A percentile compares a stretch with the other conserved stretches of the same genome.
phyloP scores from a whole-genome alignment of 345 rosid species.

The Bruguiera parviflora region DNA sequence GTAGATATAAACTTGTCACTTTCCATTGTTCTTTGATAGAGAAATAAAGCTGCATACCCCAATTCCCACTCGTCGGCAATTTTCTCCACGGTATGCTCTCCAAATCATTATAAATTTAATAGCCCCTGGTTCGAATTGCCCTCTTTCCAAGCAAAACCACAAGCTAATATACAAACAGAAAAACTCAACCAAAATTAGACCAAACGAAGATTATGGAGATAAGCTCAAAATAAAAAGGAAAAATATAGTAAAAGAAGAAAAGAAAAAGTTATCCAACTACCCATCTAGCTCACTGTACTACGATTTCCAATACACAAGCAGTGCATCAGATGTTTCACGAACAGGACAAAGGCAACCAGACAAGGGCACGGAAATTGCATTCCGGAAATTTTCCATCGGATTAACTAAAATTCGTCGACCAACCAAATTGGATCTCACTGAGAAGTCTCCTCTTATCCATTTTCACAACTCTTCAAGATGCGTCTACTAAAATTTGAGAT shows the following conservation, averaged over 20 bases:
- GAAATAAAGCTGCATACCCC: conserved; percentile 41
- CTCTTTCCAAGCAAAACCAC: conserved; percentile 24
- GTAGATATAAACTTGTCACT: conserved; percentile 53
- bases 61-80: conserved; percentile 48
- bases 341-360: too few species aligned
- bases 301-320: too few species aligned
- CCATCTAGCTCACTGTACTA: too few species aligned
- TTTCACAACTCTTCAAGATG: background rate
- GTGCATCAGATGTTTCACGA: too few species aligned
- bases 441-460: too few species aligned
- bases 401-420: too few species aligned
- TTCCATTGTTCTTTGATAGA: conserved; percentile 60
- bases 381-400: too few species aligned
- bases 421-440: too few species aligned
- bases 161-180: conserved; percentile 18
- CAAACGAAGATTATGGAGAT: background rate
- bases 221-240: background rate
- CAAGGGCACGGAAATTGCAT: too few species aligned
- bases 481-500: background rate
- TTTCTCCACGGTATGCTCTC: conserved; percentile 44
- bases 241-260: background rate
- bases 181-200: background rate
- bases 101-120: conserved; percentile 42
- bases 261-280: too few species aligned
- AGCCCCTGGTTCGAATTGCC: conserved; percentile 16